These are phyloP conservation scores for Paraphaeosphaeria sporulosa DNA, from an alignment of 2,329 filamentous ascomycete species.

Conservation along the genomic window DNA sequence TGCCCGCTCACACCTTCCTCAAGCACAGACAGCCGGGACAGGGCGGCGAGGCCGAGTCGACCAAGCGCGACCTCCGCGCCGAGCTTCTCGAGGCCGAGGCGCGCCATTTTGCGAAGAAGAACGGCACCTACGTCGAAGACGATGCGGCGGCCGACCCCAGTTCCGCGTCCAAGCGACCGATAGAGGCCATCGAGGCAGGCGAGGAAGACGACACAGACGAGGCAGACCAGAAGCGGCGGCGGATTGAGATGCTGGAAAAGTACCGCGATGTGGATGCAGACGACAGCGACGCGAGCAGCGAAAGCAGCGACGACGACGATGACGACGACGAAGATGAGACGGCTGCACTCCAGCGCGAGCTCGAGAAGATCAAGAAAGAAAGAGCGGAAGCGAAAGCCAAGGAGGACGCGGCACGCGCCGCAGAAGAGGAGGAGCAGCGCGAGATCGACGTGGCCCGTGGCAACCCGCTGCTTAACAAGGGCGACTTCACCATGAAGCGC, in stretches of 20 bases:
- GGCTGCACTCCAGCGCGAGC: conserved; percentile 86
- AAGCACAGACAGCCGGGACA: conserved; percentile 86
- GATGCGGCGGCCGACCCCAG: conserved; percentile 50
- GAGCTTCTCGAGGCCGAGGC: conserved; percentile 91
- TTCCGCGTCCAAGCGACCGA: conserved; percentile 68
- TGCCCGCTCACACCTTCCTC: conserved; percentile 91
- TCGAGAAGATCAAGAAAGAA: conserved; percentile 93
- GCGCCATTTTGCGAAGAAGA: conserved; percentile 85
- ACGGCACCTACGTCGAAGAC: conserved; percentile 65
- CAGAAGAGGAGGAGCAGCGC: conserved; percentile 80
- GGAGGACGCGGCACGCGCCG: conserved; percentile 83
- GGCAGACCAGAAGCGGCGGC: conserved; percentile 79
- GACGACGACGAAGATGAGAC: conserved; percentile 75
- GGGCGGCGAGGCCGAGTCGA: conserved; percentile 77
- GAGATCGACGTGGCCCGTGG: conserved; percentile 90
- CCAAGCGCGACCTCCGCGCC: conserved; percentile 80
- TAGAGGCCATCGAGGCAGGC: conserved; percentile 60
- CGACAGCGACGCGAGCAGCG: conserved; percentile 64
- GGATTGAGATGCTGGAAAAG: conserved; percentile 78
- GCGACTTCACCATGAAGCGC: conserved; percentile 90
- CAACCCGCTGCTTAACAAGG: conserved; percentile 87
- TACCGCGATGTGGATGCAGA: conserved; percentile 87
- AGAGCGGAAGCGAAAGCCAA: conserved; percentile 80
- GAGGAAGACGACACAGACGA: conserved; percentile 67
- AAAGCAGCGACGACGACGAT: conserved; percentile 64